Evolutionary conservation across 331 rosid species (phyloP).

Genomic region (Erythrophleum ivorense): DNA sequence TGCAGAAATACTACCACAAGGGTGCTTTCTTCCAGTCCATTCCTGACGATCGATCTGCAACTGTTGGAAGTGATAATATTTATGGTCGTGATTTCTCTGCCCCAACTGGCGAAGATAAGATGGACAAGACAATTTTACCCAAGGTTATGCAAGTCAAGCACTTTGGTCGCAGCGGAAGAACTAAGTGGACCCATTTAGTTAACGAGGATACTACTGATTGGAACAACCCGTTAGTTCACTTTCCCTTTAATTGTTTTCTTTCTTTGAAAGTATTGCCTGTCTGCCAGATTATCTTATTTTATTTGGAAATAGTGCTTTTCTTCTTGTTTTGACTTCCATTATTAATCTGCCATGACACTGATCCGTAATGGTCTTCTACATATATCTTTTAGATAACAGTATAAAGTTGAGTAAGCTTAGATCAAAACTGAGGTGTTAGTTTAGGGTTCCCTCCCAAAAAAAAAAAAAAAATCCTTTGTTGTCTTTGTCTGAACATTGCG

Average conservation of each 20-base stretch:
- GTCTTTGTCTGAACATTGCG: not conserved
- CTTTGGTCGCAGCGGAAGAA: conserved; percentile 98
- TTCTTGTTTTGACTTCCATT: conserved; percentile 29
- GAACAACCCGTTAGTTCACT: conserved; percentile 86
- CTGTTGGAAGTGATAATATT: conserved; percentile 61
- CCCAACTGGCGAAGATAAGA: conserved; percentile 95
- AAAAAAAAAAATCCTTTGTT: not conserved
- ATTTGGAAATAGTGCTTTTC: conserved; percentile 13
- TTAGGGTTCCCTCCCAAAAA: not conserved
- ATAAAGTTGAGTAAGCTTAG: conserved; percentile 13
- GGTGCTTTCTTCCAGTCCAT: conserved; percentile 92
- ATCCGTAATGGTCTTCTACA: not conserved
- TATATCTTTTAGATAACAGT: not conserved
- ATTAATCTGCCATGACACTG: conserved; percentile 30
- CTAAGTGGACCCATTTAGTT: conserved; percentile 98
- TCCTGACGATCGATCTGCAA: conserved; percentile 62
- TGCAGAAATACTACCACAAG: conserved; percentile 97
- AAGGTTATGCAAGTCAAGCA: conserved; percentile 99
- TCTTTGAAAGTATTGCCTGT: conserved; percentile 18
- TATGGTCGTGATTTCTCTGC: conserved; percentile 86
- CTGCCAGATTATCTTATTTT: not conserved
- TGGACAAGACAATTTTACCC: conserved; percentile 94
- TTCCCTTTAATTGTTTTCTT: conserved; percentile 21
- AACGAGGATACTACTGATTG: conserved; percentile 97
- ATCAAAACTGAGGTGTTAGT: conserved; percentile 31